These are phyloP conservation scores for Pseudonectria buxi DNA, from an alignment of 2,329 filamentous ascomycete species.

Conservation along the genomic window DNA sequence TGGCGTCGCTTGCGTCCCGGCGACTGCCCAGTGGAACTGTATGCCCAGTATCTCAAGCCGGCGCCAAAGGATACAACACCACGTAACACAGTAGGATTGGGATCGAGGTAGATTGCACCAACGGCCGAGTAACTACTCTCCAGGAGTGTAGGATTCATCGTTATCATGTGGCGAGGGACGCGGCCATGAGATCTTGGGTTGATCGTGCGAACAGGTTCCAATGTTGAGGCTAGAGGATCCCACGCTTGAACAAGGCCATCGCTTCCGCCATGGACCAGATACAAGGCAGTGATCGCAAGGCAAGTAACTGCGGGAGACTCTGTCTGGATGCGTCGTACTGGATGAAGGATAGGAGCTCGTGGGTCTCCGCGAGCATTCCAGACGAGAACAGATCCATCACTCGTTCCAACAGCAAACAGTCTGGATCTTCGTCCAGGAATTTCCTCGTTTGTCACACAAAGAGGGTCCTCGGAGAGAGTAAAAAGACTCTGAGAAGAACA, in stretches of 20 bases:
- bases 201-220: slow-evolving; percentile 74
- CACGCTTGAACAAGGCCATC: slow-evolving; percentile 94
- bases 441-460: slow-evolving; percentile 46
- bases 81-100: slow-evolving; percentile 76
- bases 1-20: slow-evolving; percentile 72
- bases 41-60: slow-evolving; percentile 87
- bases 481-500: slow-evolving; percentile 64
- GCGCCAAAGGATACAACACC: slow-evolving; percentile 84
- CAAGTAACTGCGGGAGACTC: slow-evolving; percentile 84
- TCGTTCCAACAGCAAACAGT: slow-evolving; percentile 75
- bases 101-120: slow-evolving; percentile 78
- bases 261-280: slow-evolving; percentile 86
- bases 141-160: slow-evolving; percentile 50
- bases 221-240: slow-evolving; percentile 83
- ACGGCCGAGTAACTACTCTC: slow-evolving; percentile 75
- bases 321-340: slow-evolving; percentile 78
- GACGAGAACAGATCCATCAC: slow-evolving; percentile 65
- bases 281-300: slow-evolving; percentile 75
- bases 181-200: slow-evolving; percentile 79
- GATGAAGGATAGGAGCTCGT: slow-evolving; percentile 45
- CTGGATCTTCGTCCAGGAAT: slow-evolving; percentile 81
- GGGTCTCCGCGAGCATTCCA: slow-evolving; percentile 73
- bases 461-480: slow-evolving; percentile 71
- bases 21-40: slow-evolving; percentile 74
- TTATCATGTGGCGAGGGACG: slow-evolving; percentile 63